Evolutionary conservation across 805 yeast genomes (phyloP).

Genomic region (Zygosaccharomyces rouxii): DNA sequence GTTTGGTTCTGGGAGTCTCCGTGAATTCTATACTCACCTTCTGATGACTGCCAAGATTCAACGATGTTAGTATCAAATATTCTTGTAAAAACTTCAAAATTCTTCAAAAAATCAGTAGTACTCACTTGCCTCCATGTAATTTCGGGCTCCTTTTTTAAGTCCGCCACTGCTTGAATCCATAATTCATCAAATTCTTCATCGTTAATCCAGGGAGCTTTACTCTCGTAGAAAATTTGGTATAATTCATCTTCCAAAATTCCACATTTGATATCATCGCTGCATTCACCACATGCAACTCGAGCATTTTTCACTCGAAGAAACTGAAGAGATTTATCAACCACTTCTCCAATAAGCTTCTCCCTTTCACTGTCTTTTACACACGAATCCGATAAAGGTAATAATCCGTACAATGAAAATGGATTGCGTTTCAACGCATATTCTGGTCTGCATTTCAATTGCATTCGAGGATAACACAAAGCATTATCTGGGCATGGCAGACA

Average conservation of each 20-base stretch:
- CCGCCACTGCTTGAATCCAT: slow-evolving; percentile 62
- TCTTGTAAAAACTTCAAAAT: slow-evolving; percentile 4
- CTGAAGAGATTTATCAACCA: slow-evolving; percentile 63
- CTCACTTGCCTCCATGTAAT: slow-evolving; percentile 75
- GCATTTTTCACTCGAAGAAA: slow-evolving; percentile 68
- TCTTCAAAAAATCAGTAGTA: slow-evolving; percentile 15
- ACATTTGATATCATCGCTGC: slow-evolving; percentile 43
- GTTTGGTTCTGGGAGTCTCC: slow-evolving; percentile 37
- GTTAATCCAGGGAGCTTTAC: slow-evolving; percentile 35
- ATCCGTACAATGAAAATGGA: slow-evolving; percentile 40
- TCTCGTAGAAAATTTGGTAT: slow-evolving; percentile 45
- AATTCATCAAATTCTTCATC: slow-evolving; percentile 61
- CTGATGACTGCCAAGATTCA: slow-evolving; percentile 26
- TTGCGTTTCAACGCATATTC: slow-evolving; percentile 50
- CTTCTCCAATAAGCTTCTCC: slow-evolving; percentile 59
- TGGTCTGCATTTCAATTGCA: slow-evolving; percentile 63
- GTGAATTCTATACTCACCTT: slow-evolving; percentile 37
- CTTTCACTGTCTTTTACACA: slow-evolving; percentile 75
- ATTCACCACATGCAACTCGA: slow-evolving; percentile 52
- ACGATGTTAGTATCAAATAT: slow-evolving; percentile 24
- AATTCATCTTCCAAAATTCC: slow-evolving; percentile 50
- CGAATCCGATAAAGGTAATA: slow-evolving; percentile 55
- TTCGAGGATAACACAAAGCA: slow-evolving; percentile 63
- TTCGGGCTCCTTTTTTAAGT: slow-evolving; percentile 62
- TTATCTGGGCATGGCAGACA: slow-evolving; percentile 81